Conservation (phyloP, 2,329 filamentous ascomycete genomes). For the Cladosporium sp. region DNA sequence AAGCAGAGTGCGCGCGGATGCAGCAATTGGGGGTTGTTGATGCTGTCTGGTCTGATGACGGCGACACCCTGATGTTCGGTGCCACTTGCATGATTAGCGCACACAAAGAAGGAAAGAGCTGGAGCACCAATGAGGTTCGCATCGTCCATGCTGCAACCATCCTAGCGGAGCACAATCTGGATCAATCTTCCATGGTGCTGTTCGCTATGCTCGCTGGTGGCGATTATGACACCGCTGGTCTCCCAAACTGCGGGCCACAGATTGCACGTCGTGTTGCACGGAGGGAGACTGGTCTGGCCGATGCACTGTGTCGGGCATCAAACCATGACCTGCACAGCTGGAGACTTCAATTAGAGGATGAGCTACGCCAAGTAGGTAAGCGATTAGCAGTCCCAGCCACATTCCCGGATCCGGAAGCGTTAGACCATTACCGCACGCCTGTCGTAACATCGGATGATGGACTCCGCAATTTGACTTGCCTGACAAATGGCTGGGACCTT, state of each 20-base stretch:
- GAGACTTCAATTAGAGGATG: constrained; percentile 23
- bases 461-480: constrained; percentile 25
- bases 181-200: constrained; percentile 35
- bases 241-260: constrained; percentile 34
- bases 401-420: constrained; percentile 25
- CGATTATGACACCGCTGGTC: constrained; percentile 37
- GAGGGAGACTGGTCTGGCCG: constrained; percentile 32
- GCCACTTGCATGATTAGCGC: constrained; percentile 38
- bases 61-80: constrained; percentile 47
- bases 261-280: constrained; percentile 28
- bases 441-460: constrained; percentile 31
- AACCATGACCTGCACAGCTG: constrained; percentile 21
- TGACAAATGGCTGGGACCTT: constrained; percentile 29
- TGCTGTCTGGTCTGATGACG: constrained; percentile 47
- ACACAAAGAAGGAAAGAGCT: constrained; percentile 20
- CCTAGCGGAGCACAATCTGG: constrained; percentile 26
- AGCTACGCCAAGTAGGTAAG: constrained; percentile 14
- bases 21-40: constrained; percentile 44
- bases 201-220: constrained; percentile 41
- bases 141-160: constrained; percentile 32
- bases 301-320: constrained; percentile 23
- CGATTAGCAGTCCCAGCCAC: constrained; percentile 20
- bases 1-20: constrained; percentile 44
- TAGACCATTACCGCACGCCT: constrained; percentile 37
- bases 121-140: constrained; percentile 33